phyloP scores from a whole-genome alignment of 2,329 filamentous ascomycete genomes.

The Sarocladiaceae sp. region DNA sequence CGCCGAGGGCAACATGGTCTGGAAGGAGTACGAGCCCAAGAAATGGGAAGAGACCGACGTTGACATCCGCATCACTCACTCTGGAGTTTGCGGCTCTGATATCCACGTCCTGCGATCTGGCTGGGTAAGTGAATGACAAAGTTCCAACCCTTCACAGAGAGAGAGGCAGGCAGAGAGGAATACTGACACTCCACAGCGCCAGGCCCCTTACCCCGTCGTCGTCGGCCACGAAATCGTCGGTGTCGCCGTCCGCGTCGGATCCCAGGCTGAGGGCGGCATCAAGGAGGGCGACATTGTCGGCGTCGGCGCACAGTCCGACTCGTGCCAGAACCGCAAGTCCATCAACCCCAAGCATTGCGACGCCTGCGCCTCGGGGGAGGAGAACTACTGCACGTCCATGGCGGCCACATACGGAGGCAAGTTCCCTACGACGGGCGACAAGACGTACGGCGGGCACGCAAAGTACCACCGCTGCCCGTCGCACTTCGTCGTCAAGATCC shows the following conservation, averaged over 20 bases:
- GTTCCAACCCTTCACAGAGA: no score
- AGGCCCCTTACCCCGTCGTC: slow-evolving; percentile 35
- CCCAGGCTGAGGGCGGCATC: slow-evolving; percentile 37
- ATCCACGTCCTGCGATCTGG: slow-evolving; percentile 49
- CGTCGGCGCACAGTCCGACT: slow-evolving; percentile 53
- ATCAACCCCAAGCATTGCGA: slow-evolving; percentile 25
- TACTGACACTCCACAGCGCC: slow-evolving; percentile 8
- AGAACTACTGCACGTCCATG: slow-evolving; percentile 33
- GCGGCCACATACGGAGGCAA: slow-evolving; percentile 45
- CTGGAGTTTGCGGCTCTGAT: slow-evolving; percentile 57
- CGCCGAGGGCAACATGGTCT: slow-evolving; percentile 43
- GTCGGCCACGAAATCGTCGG: slow-evolving; percentile 64
- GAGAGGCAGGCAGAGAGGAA: slow-evolving; percentile 15
- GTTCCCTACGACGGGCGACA: slow-evolving; percentile 39
- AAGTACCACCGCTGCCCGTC: slow-evolving; percentile 18
- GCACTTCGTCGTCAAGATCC: slow-evolving; percentile 57
- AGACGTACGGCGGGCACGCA: slow-evolving; percentile 56
- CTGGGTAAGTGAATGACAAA: slow-evolving; percentile 30
- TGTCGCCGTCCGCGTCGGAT: slow-evolving; percentile 47
- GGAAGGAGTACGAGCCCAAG: slow-evolving; percentile 53
- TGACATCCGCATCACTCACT: slow-evolving; percentile 58
- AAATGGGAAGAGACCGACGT: slow-evolving; percentile 56
- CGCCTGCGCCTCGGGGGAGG: slow-evolving; percentile 32
- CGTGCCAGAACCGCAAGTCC: slow-evolving; percentile 39
- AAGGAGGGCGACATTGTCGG: slow-evolving; percentile 58